Evolutionary conservation across 495 filamentous ascomycete species (phyloP).

Genomic region (Penicillium subrubescens): DNA sequence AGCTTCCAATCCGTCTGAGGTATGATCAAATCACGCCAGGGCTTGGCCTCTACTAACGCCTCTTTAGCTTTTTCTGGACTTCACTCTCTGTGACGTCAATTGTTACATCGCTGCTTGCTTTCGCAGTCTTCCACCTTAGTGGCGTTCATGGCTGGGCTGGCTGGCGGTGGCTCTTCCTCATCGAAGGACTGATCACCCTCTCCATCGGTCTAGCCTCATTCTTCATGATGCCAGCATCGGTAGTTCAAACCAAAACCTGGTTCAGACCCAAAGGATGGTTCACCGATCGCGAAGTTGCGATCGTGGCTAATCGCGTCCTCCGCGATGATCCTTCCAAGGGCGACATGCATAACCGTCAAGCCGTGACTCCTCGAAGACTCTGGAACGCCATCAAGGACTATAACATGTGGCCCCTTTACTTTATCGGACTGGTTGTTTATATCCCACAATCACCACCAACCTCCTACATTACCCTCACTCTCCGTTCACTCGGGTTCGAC

Average conservation of each 20-base stretch:
- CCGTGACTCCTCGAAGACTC: constrained; percentile 48
- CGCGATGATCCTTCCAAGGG: constrained; percentile 75
- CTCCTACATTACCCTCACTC: constrained; percentile 63
- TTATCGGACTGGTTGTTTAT: constrained; percentile 58
- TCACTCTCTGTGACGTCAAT: constrained; percentile 56
- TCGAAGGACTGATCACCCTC: constrained; percentile 50
- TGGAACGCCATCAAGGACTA: constrained; percentile 62
- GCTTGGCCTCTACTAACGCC: neutral
- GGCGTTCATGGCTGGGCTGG: constrained; percentile 51
- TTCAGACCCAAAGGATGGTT: constrained; percentile 74
- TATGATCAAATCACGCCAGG: constrained; percentile 32
- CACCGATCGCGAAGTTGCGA: constrained; percentile 56
- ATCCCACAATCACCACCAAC: constrained; percentile 56
- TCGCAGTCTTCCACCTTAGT: constrained; percentile 49
- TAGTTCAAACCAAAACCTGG: constrained; percentile 55
- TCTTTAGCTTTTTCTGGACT: constrained; percentile 59
- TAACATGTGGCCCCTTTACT: constrained; percentile 72
- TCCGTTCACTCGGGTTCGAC: constrained; percentile 61
- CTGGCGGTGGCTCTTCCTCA: constrained; percentile 46
- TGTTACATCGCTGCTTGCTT: constrained; percentile 50
- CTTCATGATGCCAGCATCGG: constrained; percentile 55
- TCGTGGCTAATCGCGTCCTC: constrained; percentile 74
- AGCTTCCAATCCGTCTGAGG: constrained; percentile 61
- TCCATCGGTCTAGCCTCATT: constrained; percentile 54
- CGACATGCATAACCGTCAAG: constrained; percentile 61